Conservation (phyloP, 768 basidiomycete species). For the Leccinum truebloodii region DNA sequence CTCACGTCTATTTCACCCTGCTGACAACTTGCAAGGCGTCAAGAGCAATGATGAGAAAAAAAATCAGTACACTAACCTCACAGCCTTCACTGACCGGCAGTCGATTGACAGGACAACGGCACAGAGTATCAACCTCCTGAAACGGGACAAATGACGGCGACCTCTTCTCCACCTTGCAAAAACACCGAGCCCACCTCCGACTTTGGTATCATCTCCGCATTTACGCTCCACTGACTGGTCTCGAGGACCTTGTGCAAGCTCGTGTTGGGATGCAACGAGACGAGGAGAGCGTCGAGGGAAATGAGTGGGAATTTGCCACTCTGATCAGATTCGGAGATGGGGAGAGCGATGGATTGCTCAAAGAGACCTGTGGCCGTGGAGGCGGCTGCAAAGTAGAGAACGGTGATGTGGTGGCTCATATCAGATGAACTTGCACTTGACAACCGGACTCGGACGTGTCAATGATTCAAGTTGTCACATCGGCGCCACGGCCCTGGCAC, state of each 20-base stretch:
- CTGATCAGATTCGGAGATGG: constrained; percentile 15
- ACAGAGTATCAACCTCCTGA: constrained; percentile 61
- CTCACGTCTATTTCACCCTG: neutral
- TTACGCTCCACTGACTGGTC: constrained; percentile 74
- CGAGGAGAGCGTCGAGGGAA: constrained; percentile 50
- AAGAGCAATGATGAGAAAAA: neutral
- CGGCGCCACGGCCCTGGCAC: too few species aligned
- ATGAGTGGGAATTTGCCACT: constrained; percentile 41
- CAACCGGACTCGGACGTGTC: too few species aligned
- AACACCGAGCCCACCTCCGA: constrained; percentile 38
- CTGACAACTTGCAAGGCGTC: neutral
- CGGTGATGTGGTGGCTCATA: constrained; percentile 35
- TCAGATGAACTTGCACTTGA: too few species aligned
- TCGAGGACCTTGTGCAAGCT: constrained; percentile 54
- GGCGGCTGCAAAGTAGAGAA: constrained; percentile 62
- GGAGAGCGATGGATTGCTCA: constrained; percentile 54
- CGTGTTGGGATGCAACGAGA: constrained; percentile 53
- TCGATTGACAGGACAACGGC: neutral
- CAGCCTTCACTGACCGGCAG: too few species aligned
- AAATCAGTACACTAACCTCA: neutral
- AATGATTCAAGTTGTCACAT: too few species aligned
- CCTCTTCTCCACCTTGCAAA: constrained; percentile 71
- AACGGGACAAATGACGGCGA: constrained; percentile 80
- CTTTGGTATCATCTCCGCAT: constrained; percentile 77
- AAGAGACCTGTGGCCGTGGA: constrained; percentile 67